Evolutionary conservation across 805 yeast genomes (phyloP).

Genomic region (Saccharomyces kudriavzevii): DNA sequence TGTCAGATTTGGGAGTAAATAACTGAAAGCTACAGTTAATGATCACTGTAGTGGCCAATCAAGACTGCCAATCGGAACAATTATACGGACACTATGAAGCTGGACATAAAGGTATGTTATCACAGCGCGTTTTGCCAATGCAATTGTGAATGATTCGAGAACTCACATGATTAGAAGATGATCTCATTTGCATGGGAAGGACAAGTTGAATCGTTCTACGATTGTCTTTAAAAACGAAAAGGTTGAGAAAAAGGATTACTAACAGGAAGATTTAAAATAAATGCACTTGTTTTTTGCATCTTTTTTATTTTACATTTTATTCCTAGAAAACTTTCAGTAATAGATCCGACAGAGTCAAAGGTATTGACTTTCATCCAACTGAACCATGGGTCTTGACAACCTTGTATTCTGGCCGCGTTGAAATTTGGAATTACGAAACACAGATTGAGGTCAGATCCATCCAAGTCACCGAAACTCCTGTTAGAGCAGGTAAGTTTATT

Average conservation of each 20-base stretch:
- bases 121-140: background rate
- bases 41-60: background rate
- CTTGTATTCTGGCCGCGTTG: constrained; percentile 73
- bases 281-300: background rate
- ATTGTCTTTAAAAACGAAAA: background rate
- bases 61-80: constrained; percentile 1
- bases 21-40: background rate
- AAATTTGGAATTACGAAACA: constrained; percentile 92
- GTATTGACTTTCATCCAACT: constrained; percentile 94
- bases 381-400: constrained; percentile 96
- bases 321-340: constrained; percentile 69
- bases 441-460: constrained; percentile 71
- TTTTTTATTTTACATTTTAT: constrained; percentile 1
- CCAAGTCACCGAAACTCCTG: constrained; percentile 93
- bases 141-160: background rate
- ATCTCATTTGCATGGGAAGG: constrained; percentile 34
- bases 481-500: constrained; percentile 89
- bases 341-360: constrained; percentile 94
- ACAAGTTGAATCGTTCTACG: constrained; percentile 9
- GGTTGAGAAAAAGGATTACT: background rate
- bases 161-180: background rate
- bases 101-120: constrained; percentile 25
- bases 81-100: constrained; percentile 15
- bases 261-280: constrained; percentile 10
- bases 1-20: constrained; percentile 1